These are phyloP conservation scores for Trametes meyenii DNA, from an alignment of 768 basidiomycete species.

Conservation along the genomic window DNA sequence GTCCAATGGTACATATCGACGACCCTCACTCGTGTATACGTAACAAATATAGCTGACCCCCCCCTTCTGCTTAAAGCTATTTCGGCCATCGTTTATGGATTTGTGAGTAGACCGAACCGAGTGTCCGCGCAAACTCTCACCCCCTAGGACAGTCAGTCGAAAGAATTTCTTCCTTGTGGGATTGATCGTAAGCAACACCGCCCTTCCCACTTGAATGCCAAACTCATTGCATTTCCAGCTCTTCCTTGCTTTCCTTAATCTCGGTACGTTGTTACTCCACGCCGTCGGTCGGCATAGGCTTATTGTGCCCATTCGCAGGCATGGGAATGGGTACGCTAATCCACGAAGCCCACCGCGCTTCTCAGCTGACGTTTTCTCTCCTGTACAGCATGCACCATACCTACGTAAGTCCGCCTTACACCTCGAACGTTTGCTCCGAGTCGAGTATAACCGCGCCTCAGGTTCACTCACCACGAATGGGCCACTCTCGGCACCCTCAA, in stretches of 20 bases:
- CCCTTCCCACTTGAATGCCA: background rate
- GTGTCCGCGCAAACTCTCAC: background rate
- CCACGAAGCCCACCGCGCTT: too few relatives aligned
- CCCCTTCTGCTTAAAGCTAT: background rate
- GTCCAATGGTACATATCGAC: background rate
- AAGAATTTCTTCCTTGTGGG: background rate
- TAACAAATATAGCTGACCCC: background rate
- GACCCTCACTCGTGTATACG: too few relatives aligned
- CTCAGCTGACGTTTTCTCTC: too few relatives aligned
- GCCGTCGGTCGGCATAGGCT: too few relatives aligned
- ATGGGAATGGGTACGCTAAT: too few relatives aligned
- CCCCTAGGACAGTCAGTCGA: background rate
- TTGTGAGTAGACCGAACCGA: background rate
- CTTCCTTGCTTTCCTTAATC: background rate
- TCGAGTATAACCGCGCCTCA: background rate
- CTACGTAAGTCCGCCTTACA: background rate
- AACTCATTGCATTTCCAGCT: background rate
- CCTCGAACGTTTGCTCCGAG: too few relatives aligned
- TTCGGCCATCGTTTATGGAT: constrained; percentile 2
- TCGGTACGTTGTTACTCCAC: background rate
- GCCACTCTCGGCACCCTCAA: background rate
- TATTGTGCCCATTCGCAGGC: too few relatives aligned
- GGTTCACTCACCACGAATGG: background rate
- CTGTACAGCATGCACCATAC: background rate
- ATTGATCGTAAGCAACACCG: background rate